Evolutionary conservation across 805 yeast genomes (phyloP), one percentile per base, ranked within the genome.

Genomic region (Candida patagonica): DNA sequence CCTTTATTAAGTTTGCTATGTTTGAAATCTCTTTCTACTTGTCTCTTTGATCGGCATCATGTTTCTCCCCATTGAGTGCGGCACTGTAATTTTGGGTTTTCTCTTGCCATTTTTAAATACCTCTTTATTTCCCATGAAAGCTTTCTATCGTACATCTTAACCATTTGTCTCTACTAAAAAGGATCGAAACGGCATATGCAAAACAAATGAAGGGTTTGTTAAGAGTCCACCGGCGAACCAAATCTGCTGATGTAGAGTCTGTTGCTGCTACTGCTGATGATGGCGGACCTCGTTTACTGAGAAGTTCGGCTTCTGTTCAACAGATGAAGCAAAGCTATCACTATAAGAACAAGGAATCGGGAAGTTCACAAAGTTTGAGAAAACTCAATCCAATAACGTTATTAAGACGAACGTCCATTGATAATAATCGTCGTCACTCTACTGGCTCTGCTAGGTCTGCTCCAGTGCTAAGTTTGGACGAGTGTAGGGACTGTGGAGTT

Each of bases 401-500:
- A 26, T 27, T 49, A n/a, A 38, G 50, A 17, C 25, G 46, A 26
- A 38, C 37, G 20, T 38, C 46, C 21, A 39, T 26, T 3, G 37
- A 33, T 20, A 8, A 22, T 4, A 40, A 60, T 8, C 37, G 49
- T 13, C 52, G 51, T 33, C 25, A 34, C 15, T 17, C 23, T 15
- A 15, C 26, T 31, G 38, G 36, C 16, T 41, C 55, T 3, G 37
- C 52, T 5, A 45, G 40, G 10, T 49, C 40, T 30, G 41, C 40
- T 2, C 20, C 48, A 19, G 20, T 29, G 17, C 24, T 46, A 35
- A 41, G 50, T 1, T 30, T 43, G 2, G 47, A 45, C 16, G 52
- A 49, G 3, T 51, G 48, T 37, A 47, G 31, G 37, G 51, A 36
- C 23, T 57, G 45, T 17, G 58, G 47, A 36, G 52, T 44, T 22